Conservation (phyloP, 108 stramenopile genomes). For the Craspedostauros australis region DNA sequence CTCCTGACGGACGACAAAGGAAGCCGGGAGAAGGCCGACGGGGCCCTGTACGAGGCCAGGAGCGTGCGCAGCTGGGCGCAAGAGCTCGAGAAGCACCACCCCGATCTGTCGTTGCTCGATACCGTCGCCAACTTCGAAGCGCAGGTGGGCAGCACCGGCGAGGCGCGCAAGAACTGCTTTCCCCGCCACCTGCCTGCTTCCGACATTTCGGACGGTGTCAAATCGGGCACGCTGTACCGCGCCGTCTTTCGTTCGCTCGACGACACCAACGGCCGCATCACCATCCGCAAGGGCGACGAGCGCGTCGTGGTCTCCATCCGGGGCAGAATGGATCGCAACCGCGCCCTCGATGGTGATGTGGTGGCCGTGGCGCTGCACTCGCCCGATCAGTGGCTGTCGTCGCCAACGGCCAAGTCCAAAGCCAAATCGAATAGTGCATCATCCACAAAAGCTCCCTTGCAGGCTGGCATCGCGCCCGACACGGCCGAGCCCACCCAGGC, state of each 20-base stretch:
- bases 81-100: conserved; percentile 55
- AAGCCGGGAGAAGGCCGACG: conserved; percentile 39
- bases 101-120: conserved; percentile 55
- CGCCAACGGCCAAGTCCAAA: conserved; percentile 1
- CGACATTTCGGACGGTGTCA: conserved; percentile 51
- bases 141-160: neutral
- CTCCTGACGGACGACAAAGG: conserved; percentile 71
- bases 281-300: conserved; percentile 68
- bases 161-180: conserved; percentile 25
- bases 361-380: conserved; percentile 84
- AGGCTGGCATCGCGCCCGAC: conserved; percentile 53
- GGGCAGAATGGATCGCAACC: conserved; percentile 68
- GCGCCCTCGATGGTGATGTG: conserved; percentile 94
- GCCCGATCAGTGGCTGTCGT: conserved; percentile 52
- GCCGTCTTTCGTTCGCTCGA: conserved; percentile 56
- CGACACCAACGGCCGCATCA: conserved; percentile 43
- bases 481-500: conserved; percentile 59
- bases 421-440: conserved; percentile 9
- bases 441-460: neutral
- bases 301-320: conserved; percentile 66
- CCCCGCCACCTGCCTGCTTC: conserved; percentile 49
- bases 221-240: conserved; percentile 58
- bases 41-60: conserved; percentile 32
- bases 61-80: conserved; percentile 60
- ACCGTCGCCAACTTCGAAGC: conserved; percentile 67